These are phyloP conservation scores for Amauroascus niger DNA, from an alignment of 2,329 filamentous ascomycete species.

Conservation along the genomic window DNA sequence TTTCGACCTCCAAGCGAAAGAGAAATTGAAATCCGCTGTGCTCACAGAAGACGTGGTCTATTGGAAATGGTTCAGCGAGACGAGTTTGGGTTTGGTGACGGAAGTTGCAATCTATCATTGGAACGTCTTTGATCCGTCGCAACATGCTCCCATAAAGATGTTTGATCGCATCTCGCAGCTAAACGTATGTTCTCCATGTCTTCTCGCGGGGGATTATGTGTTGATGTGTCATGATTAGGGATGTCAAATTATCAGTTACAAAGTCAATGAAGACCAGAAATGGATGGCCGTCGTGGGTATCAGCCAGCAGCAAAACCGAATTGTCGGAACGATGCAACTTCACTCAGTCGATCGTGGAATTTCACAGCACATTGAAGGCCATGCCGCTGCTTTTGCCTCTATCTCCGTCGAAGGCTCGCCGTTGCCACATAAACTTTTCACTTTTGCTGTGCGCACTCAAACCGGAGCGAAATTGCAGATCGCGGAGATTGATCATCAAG, in stretches of 20 bases:
- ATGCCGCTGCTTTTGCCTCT: constrained; percentile 88
- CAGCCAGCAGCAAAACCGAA: constrained; percentile 81
- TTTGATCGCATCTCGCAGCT: constrained; percentile 93
- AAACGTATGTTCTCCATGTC: constrained; percentile 49
- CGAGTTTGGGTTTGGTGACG: constrained; percentile 78
- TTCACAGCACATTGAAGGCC: constrained; percentile 95
- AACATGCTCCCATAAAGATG: constrained; percentile 72
- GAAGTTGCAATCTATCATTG: constrained; percentile 90
- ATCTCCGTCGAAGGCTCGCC: constrained; percentile 80
- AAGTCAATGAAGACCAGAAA: constrained; percentile 87
- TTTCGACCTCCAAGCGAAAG: constrained; percentile 86
- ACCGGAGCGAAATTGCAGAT: constrained; percentile 92
- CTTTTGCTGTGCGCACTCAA: constrained; percentile 84
- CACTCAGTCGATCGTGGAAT: constrained; percentile 94
- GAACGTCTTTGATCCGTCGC: constrained; percentile 83
- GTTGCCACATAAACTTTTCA: constrained; percentile 88
- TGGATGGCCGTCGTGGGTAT: constrained; percentile 99
- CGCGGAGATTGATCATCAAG: constrained; percentile 90
- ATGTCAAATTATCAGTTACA: constrained; percentile 99
- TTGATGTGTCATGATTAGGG: constrained; percentile 44
- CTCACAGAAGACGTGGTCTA: constrained; percentile 98
- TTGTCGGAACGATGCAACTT: constrained; percentile 92
- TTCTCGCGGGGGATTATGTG: not conserved
- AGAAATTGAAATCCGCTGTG: constrained; percentile 90
- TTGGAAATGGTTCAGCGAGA: constrained; percentile 98